Evolutionary conservation across 2,329 filamentous ascomycete species (phyloP).

Genomic region (Penicillium nordicum): DNA sequence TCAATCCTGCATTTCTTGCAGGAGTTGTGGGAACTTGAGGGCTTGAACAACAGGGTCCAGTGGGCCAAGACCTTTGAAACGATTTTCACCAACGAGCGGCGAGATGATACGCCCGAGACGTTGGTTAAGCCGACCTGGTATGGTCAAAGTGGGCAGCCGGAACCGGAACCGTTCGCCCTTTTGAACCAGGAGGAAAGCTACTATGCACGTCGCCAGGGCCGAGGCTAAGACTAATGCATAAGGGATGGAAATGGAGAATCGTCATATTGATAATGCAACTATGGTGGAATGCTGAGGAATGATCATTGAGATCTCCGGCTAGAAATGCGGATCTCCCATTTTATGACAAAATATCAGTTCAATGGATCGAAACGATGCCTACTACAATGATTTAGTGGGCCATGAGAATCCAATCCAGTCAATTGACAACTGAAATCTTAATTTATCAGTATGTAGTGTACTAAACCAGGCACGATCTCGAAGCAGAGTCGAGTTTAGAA

Average conservation of each 20-base stretch:
- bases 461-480: not conserved
- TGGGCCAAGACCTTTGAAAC: constrained; percentile 44
- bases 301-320: not conserved
- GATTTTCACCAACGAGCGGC: constrained; percentile 26
- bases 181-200: constrained; percentile 35
- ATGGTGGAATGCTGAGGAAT: not conserved
- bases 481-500: not conserved
- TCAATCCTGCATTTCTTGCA: constrained; percentile 33
- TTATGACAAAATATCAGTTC: not conserved
- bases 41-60: constrained; percentile 42
- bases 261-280: not conserved
- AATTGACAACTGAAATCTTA: not conserved
- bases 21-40: constrained; percentile 40
- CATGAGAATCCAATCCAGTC: not conserved
- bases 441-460: not conserved
- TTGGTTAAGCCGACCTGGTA: constrained; percentile 14
- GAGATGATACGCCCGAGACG: constrained; percentile 27
- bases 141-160: constrained; percentile 30
- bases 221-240: not conserved
- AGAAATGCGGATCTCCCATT: not conserved
- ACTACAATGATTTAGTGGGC: not conserved
- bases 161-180: constrained; percentile 33
- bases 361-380: not conserved
- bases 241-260: not conserved
- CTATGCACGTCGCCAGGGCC: constrained; percentile 12